Evolutionary conservation across 495 filamentous ascomycete genomes (phyloP), one percentile per base, ranked within the genome.

Genomic region (Talaromyces thailandensis): DNA sequence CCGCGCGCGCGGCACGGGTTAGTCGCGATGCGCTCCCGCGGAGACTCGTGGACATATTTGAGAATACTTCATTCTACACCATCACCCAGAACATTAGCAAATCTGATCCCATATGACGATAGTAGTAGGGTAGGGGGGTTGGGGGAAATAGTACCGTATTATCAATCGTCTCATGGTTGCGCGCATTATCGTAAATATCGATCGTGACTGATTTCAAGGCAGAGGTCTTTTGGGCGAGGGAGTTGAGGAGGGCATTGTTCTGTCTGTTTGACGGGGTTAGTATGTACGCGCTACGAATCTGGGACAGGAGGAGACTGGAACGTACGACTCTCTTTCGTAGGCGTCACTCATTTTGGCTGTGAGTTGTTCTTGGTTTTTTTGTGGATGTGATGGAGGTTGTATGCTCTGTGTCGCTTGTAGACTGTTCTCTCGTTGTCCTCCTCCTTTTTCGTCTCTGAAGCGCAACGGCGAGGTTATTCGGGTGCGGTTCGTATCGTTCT

Each of bases 181-280:
- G 83, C 43, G 94, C 94, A 70, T 92, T 89, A 76, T 97, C 92
- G 77, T 97, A 96, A 71, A 98, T 98, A 76, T 98, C 91, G 51
- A 97, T 86, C n/a, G 94, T 98, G n/a, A 98, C 92, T 66, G 87
- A 87, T 68, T 93, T 92, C 58, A 98, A 83, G 35, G 92, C 91
- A 51, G 90, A 90, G 31, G 97, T 91, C 74, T 98, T 98, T 26
- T 82, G 81, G 16, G 90, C 87, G 24, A 98, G 88, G 68, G 95
- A 92, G 67, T 92, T 87, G 57, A 98, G 88, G 71, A 94, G 92
- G 68, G 90, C 87, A 76, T 96, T 96, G 78, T 98, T 98, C 77
- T 98, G 94, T 74, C 85, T 87, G 68, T 16, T 53, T 48, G 8
- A 18, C 8, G 6, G 16, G 16, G 50, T 71, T 29, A 65, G 60